Evolutionary conservation across 1,284 basidiomycete genomes (phyloP).

Genomic region (Naganishia sp.): DNA sequence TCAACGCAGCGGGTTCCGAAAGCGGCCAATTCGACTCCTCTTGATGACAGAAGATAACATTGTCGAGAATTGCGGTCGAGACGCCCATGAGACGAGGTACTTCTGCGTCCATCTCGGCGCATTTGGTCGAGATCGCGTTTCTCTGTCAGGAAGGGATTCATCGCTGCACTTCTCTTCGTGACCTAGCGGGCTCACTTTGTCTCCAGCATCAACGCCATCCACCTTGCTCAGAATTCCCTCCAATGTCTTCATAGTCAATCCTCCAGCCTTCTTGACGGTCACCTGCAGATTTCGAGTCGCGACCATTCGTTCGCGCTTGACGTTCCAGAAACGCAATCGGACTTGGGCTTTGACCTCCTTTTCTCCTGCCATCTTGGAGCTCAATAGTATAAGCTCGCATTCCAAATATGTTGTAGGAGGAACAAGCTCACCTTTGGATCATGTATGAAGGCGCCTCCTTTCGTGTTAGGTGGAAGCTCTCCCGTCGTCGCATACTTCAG

Average conservation of each 20-base stretch:
- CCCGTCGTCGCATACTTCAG: conserved; percentile 98
- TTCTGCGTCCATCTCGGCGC: conserved; percentile 92
- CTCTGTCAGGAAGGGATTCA: conserved; percentile 58
- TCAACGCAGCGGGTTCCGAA: conserved; percentile 82
- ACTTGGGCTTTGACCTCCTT: conserved; percentile 99
- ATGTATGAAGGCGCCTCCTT: conserved; percentile 95
- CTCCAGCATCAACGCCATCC: conserved; percentile 64
- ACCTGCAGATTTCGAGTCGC: conserved; percentile 91
- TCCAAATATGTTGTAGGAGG: not conserved
- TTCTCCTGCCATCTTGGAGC: conserved; percentile 81
- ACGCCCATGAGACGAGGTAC: conserved; percentile 93
- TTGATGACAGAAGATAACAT: conserved; percentile 99
- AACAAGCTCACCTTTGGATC: conserved; percentile 72
- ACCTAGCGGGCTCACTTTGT: conserved; percentile 62
- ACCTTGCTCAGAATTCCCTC: conserved; percentile 83
- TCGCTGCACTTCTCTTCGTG: too few relatives aligned
- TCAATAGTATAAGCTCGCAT: conserved; percentile 1
- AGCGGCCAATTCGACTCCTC: conserved; percentile 99
- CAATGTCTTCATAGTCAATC: conserved; percentile 94
- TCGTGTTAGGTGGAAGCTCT: conserved; percentile 95
- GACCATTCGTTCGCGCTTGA: conserved; percentile 85
- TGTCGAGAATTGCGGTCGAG: conserved; percentile 93
- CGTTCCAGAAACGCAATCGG: conserved; percentile 86
- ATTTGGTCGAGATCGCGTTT: conserved; percentile 88
- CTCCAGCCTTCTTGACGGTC: conserved; percentile 82